phyloP scores from a whole-genome alignment of 2,329 filamentous ascomycete genomes.

The Bipolaris zeicola region DNA sequence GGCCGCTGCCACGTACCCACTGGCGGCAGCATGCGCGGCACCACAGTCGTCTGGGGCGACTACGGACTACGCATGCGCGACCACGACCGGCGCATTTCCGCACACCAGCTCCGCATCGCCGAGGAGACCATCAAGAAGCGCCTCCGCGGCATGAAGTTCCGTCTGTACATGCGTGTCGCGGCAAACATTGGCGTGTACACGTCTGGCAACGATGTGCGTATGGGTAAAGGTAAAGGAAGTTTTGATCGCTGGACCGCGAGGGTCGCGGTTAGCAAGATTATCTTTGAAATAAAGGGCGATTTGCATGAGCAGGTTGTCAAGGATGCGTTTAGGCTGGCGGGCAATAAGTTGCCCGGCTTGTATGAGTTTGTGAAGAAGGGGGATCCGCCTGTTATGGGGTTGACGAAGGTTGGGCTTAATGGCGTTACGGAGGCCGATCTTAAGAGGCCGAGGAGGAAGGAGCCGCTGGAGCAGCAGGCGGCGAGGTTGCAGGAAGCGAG shows the following conservation, averaged over 20 bases:
- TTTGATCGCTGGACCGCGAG: constrained; percentile 96
- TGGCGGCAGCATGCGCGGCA: constrained; percentile 88
- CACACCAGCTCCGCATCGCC: constrained; percentile 83
- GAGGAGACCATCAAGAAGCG: constrained; percentile 92
- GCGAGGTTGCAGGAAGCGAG: constrained; percentile 65
- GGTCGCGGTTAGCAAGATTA: constrained; percentile 85
- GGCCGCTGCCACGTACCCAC: constrained; percentile 86
- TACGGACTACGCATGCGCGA: constrained; percentile 93
- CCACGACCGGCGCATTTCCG: constrained; percentile 88
- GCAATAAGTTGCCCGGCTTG: constrained; percentile 88
- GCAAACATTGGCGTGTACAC: constrained; percentile 96
- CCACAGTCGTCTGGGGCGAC: constrained; percentile 94
- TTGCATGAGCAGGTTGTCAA: constrained; percentile 92
- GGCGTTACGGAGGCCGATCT: constrained; percentile 83
- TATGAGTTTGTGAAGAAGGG: constrained; percentile 96
- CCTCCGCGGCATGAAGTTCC: constrained; percentile 88
- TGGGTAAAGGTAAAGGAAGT: constrained; percentile 98
- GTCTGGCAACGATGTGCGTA: constrained; percentile 94
- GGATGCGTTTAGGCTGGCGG: constrained; percentile 92
- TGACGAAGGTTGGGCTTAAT: constrained; percentile 78
- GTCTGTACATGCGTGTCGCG: constrained; percentile 86
- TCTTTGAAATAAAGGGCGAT: constrained; percentile 91
- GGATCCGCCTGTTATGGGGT: constrained; percentile 85
- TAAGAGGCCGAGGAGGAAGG: constrained; percentile 75
- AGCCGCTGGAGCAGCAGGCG: constrained; percentile 64